A percentile compares a stretch with the other conserved stretches of the same genome.
phyloP scores from a whole-genome alignment of 73 alveolate species.

The Paramecium biaurelia region DNA sequence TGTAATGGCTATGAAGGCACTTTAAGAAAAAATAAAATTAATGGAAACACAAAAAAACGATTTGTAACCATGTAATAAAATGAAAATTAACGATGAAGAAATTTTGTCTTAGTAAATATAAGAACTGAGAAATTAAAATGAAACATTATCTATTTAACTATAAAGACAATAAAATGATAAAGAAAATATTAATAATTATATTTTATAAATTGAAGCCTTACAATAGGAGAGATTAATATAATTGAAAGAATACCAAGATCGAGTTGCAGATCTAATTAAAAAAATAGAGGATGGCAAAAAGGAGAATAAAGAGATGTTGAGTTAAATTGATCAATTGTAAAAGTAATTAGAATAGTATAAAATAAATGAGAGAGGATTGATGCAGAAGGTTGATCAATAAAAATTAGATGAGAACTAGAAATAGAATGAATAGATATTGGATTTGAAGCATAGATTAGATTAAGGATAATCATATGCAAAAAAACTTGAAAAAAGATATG shows the following conservation, averaged over 20 bases:
- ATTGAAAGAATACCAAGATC: background rate
- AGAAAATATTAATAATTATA: background rate
- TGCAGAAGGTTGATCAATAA: background rate
- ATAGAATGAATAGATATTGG: background rate
- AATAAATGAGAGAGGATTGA: background rate
- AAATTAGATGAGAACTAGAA: background rate
- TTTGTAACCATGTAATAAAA: background rate
- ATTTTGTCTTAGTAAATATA: background rate
- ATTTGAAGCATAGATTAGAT: background rate
- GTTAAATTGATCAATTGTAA: background rate
- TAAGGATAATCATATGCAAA: background rate
- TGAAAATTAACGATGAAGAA: conserved; percentile 3
- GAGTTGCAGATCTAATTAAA: background rate
- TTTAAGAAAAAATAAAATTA: background rate
- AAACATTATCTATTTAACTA: background rate
- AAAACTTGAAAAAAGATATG: background rate
- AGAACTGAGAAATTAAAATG: background rate
- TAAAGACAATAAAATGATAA: background rate
- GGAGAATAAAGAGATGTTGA: background rate
- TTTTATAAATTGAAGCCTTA: background rate
- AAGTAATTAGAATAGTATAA: background rate
- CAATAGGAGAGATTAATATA: background rate
- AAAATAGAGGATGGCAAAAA: background rate
- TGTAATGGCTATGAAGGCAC: conserved; percentile 33
- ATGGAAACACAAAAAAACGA: background rate